Evolutionary conservation across 805 yeast species (phyloP).

Genomic region (Pichia insulana): DNA sequence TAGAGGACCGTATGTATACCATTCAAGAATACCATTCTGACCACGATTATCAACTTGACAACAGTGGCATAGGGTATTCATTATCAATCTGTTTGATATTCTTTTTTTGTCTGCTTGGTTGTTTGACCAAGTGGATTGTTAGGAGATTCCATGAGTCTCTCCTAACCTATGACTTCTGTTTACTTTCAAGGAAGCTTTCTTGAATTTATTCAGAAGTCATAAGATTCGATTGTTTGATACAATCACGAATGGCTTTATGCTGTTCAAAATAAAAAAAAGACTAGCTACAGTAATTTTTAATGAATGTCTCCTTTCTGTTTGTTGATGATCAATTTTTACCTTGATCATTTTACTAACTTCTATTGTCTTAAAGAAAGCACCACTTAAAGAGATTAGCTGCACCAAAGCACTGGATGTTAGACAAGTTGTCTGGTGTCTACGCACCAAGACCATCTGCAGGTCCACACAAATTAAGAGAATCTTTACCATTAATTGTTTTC

Average conservation of each 20-base stretch:
- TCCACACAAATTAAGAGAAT: conserved; percentile 98
- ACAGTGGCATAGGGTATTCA: neutral
- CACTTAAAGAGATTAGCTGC: conserved; percentile 99
- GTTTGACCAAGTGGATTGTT: conserved; percentile 1
- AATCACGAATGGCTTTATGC: neutral
- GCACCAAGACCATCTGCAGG: conserved; percentile 99
- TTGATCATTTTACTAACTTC: neutral
- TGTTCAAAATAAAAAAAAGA: conserved; percentile 4
- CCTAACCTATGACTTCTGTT: conserved; percentile 7
- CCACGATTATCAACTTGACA: neutral
- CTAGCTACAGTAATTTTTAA: conserved; percentile 1
- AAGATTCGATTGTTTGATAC: neutral
- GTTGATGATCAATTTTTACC: neutral
- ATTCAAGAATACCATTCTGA: neutral
- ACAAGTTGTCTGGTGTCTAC: conserved; percentile 98
- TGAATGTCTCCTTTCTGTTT: conserved; percentile 1
- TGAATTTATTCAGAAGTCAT: neutral
- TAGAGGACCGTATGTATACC: conserved; percentile 61
- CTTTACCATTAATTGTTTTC: conserved; percentile 93
- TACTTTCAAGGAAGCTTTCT: neutral
- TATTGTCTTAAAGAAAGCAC: conserved; percentile 62
- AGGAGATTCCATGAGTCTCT: conserved; percentile 1
- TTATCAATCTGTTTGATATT: neutral
- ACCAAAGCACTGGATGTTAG: conserved; percentile 99
- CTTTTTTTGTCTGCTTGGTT: neutral